A percentile compares a stretch with the other conserved stretches of the same genome.
These are phyloP conservation scores for Tarenaya hassleriana DNA, from an alignment of 345 rosid genomes.

Conservation along the genomic window DNA sequence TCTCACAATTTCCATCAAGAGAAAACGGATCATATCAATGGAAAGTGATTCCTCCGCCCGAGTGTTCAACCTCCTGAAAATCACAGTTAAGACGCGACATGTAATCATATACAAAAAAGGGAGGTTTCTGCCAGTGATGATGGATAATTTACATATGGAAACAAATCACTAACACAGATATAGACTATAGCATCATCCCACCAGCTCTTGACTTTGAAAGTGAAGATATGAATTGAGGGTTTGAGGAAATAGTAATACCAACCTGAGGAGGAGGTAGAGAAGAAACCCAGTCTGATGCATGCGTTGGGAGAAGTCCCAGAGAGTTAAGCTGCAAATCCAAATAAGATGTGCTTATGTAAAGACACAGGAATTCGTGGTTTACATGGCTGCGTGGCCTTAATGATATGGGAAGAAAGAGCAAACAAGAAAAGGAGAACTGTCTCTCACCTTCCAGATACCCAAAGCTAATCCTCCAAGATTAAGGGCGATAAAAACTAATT, in stretches of 20 bases:
- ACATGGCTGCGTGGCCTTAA: neutral
- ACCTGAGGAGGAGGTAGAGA: conserved; percentile 97
- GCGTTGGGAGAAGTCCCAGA: conserved; percentile 96
- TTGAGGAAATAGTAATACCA: no score
- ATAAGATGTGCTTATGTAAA: conserved; percentile 13
- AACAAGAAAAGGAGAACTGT: neutral
- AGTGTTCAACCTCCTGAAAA: conserved; percentile 88
- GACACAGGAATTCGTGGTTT: neutral
- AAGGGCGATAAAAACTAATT: conserved; percentile 84
- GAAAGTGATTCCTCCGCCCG: conserved; percentile 72
- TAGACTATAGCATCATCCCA: no score
- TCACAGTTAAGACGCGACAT: neutral
- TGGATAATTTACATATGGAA: neutral
- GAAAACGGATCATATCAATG: conserved; percentile 22
- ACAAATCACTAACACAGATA: neutral
- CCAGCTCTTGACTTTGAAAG: no score
- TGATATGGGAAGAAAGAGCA: neutral
- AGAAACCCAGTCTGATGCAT: conserved; percentile 99
- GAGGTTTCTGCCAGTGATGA: no score
- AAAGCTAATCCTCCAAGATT: conserved; percentile 88
- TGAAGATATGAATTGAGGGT: no score
- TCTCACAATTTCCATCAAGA: neutral
- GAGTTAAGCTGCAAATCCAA: conserved; percentile 73
- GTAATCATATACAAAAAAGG: neutral
- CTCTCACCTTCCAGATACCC: conserved; percentile 94